These are phyloP conservation scores for Citrus unshiu DNA, from an alignment of 345 rosid genomes.

Conservation along the genomic window DNA sequence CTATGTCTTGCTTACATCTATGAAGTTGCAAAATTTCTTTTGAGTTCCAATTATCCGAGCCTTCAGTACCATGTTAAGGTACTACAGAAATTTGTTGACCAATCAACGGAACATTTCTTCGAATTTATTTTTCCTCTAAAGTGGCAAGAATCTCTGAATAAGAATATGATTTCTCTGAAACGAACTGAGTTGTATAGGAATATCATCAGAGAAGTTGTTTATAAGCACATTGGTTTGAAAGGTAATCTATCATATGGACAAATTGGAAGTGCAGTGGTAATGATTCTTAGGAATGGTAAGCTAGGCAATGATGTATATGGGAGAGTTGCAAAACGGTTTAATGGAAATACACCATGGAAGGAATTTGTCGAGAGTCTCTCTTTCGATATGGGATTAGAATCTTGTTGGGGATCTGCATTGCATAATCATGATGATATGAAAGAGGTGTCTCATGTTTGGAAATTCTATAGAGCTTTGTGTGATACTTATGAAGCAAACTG, in stretches of 20 bases:
- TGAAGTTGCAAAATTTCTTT: constrained; percentile 35
- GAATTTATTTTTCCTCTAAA: constrained; percentile 31
- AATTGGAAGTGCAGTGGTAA: constrained; percentile 29
- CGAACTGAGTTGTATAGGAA: constrained; percentile 18
- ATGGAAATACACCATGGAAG: constrained; percentile 22
- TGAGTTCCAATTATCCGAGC: constrained; percentile 9
- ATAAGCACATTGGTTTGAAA: not conserved
- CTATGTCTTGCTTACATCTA: constrained; percentile 21
- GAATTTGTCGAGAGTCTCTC: constrained; percentile 22
- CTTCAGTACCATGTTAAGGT: not conserved
- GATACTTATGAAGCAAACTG: constrained; percentile 34
- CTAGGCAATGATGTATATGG: not conserved
- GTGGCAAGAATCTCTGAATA: constrained; percentile 26
- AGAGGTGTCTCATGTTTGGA: not conserved
- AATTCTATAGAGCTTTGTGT: constrained; percentile 28
- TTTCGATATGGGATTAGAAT: not conserved
- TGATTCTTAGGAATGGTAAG: constrained; percentile 40
- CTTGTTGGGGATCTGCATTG: not conserved
- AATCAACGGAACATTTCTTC: constrained; percentile 15
- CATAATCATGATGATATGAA: not conserved
- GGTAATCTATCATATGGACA: constrained; percentile 27
- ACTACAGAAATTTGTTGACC: constrained; percentile 10
- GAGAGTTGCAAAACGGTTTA: not conserved
- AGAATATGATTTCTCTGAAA: constrained; percentile 30
- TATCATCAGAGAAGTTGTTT: constrained; percentile 19